A percentile compares a stretch with the other conserved stretches of the same genome.
phyloP scores from a whole-genome alignment of 192 early-diverging fungal species.

The Backusella liffmaniae region DNA sequence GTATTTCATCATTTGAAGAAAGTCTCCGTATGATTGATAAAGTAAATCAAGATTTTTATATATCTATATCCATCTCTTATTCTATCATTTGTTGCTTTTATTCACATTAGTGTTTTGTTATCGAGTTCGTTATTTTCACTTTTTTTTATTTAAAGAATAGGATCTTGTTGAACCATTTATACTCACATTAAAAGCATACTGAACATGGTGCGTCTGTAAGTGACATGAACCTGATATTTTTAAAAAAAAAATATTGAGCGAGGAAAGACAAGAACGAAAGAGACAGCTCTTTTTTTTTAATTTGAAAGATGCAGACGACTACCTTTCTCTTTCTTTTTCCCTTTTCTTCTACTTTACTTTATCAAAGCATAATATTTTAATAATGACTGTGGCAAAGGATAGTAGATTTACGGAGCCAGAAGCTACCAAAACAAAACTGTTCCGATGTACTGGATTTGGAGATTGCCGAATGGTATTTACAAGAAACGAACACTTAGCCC shows the following conservation, averaged over 20 bases:
- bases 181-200: neutral
- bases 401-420: neutral
- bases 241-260: neutral
- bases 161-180: neutral
- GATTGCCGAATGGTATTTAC: conserved; percentile 51
- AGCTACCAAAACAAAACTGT: conserved; percentile 27
- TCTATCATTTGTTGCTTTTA: too few species aligned
- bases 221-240: too few species aligned
- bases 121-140: too few species aligned
- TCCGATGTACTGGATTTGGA: conserved; percentile 49
- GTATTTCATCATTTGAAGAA: neutral
- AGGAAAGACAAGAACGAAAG: neutral
- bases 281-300: neutral
- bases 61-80: too few species aligned
- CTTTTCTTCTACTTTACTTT: neutral
- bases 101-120: too few species aligned
- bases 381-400: neutral
- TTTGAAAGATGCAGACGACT: neutral
- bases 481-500: conserved; percentile 41
- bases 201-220: neutral
- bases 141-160: too few species aligned
- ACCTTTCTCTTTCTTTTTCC: neutral
- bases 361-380: neutral
- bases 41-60: too few species aligned
- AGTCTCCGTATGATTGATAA: neutral